Evolutionary conservation across 78 protist species (phyloP).

Genomic region (Emiliania huxleyi): DNA sequence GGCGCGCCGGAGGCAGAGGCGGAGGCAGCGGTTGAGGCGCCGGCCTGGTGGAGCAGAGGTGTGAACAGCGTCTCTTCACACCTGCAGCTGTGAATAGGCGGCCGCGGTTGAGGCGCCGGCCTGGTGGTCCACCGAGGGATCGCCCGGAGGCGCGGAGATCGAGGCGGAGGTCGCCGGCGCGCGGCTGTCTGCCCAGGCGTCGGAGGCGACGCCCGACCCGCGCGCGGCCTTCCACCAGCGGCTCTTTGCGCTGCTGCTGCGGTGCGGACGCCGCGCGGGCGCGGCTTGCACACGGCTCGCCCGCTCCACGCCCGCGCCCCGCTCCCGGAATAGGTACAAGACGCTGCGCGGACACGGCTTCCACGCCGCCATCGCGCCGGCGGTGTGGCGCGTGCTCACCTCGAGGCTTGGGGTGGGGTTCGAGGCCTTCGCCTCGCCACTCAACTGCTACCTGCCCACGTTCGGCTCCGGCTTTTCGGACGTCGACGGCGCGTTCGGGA

Average conservation of each 20-base stretch:
- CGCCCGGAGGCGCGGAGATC: neutral
- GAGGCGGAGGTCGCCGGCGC: neutral
- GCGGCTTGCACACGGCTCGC: neutral
- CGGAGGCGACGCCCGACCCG: no score
- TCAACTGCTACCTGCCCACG: neutral
- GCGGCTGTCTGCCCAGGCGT: neutral
- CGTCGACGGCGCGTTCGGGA: slow-evolving; percentile 42
- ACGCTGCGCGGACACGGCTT: neutral
- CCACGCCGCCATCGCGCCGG: neutral
- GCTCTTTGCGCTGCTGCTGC: neutral
- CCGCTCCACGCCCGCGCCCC: no score
- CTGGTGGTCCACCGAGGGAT: no score
- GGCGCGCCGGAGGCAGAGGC: neutral
- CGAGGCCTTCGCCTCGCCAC: slow-evolving; percentile 55
- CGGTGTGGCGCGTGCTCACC: neutral
- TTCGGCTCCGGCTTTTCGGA: slow-evolving; percentile 24
- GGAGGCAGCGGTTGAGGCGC: no score
- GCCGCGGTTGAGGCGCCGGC: no score
- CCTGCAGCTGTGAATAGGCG: no score
- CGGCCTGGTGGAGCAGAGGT: no score
- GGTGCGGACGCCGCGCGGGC: neutral
- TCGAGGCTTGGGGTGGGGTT: neutral
- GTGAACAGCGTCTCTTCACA: no score
- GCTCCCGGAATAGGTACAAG: no score
- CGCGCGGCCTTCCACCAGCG: neutral